These are phyloP conservation scores for Dryadomyces quercivorus DNA, from an alignment of 2,329 filamentous ascomycete species.

Conservation along the genomic window DNA sequence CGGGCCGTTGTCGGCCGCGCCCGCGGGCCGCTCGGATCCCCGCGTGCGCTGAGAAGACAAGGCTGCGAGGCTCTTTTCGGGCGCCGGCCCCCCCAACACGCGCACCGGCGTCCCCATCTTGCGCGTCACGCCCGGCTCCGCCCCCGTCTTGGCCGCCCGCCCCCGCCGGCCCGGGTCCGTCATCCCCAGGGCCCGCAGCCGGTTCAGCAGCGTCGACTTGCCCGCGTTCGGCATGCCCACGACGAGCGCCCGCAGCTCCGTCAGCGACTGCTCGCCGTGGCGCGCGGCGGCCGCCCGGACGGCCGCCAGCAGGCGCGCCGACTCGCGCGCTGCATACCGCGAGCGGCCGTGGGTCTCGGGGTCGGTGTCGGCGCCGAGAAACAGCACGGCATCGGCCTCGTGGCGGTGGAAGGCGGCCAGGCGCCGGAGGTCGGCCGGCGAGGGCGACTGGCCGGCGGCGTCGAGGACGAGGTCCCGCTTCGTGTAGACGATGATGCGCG, in stretches of 20 bases:
- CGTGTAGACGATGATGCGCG: constrained; percentile 80
- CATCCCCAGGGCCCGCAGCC: constrained; percentile 59
- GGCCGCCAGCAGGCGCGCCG: constrained; percentile 28
- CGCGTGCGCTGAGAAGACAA: constrained; percentile 19
- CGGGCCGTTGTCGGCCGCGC: not conserved
- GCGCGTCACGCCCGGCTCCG: constrained; percentile 79
- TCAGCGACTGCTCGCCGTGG: constrained; percentile 44
- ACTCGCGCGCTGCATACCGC: constrained; percentile 25
- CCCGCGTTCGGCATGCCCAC: constrained; percentile 98
- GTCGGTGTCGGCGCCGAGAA: constrained; percentile 14
- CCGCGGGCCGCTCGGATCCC: constrained; percentile 15
- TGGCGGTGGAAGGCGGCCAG: constrained; percentile 27
- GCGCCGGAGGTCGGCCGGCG: constrained; percentile 14
- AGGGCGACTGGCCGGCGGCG: constrained; percentile 5
- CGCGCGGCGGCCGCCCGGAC: constrained; percentile 35
- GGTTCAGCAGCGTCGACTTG: constrained; percentile 89
- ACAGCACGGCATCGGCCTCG: constrained; percentile 21
- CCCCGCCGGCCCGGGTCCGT: constrained; percentile 22
- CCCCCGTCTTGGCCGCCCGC: constrained; percentile 72
- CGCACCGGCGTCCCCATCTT: constrained; percentile 77
- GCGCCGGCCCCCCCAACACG: constrained; percentile 34
- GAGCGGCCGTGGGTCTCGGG: constrained; percentile 25
- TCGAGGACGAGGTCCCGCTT: constrained; percentile 62
- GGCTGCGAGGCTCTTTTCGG: constrained; percentile 17
- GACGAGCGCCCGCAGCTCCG: constrained; percentile 73